Conservation (phyloP, 2,329 filamentous ascomycete genomes). For the Stagonosporopsis chrysanthemi region DNA sequence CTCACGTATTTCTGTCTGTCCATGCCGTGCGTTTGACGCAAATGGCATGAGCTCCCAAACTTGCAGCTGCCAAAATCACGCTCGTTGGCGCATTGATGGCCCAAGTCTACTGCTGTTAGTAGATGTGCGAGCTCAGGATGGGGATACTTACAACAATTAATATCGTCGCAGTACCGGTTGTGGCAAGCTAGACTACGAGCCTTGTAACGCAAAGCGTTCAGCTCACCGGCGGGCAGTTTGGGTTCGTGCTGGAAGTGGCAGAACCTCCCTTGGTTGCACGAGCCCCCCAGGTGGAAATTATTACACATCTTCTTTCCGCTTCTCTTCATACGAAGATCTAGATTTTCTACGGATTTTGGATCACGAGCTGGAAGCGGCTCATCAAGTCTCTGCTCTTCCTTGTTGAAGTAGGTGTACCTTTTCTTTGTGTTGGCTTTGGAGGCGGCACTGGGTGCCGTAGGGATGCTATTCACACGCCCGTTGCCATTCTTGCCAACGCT, state of each 20-base stretch:
- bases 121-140: not conserved
- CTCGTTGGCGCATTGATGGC: conserved; percentile 51
- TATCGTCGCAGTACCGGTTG: conserved; percentile 49
- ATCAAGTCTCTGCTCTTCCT: conserved; percentile 53
- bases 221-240: conserved; percentile 47
- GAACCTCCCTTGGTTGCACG: conserved; percentile 51
- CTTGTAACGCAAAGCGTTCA: conserved; percentile 53
- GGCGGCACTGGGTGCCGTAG: conserved; percentile 41
- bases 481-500: conserved; percentile 51
- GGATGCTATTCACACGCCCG: conserved; percentile 45
- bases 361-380: conserved; percentile 45
- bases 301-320: conserved; percentile 46
- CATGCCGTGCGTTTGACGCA: conserved; percentile 50
- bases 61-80: conserved; percentile 50
- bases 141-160: conserved; percentile 50
- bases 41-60: conserved; percentile 48
- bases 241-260: conserved; percentile 55
- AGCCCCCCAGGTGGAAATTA: conserved; percentile 46
- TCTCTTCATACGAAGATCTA: conserved; percentile 43
- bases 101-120: conserved; percentile 36
- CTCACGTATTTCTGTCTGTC: conserved; percentile 45
- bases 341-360: conserved; percentile 29
- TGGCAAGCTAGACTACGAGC: conserved; percentile 52
- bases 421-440: conserved; percentile 35
- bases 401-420: conserved; percentile 53